These are phyloP conservation scores for Linnemannia schmuckeri DNA, from an alignment of 192 early-diverging fungal genomes.

Conservation along the genomic window DNA sequence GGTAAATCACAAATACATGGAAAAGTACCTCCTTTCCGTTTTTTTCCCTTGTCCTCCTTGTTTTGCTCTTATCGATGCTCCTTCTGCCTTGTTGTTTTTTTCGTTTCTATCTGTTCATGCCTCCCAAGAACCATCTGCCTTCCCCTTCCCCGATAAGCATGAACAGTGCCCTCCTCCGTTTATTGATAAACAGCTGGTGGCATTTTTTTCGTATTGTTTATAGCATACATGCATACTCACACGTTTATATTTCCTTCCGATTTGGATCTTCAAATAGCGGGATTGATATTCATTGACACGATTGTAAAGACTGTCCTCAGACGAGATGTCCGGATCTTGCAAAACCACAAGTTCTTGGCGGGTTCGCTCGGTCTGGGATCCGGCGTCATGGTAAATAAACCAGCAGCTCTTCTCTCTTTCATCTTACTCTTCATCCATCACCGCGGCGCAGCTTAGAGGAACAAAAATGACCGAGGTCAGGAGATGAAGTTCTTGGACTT, in stretches of 20 bases:
- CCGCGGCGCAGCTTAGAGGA: neutral
- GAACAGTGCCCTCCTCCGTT: neutral
- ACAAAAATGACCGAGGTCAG: too few relatives aligned
- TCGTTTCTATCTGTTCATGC: neutral
- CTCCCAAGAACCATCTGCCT: neutral
- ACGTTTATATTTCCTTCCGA: neutral
- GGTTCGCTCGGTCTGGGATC: constrained; percentile 58
- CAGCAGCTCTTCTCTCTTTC: neutral
- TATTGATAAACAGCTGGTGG: neutral
- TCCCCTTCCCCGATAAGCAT: neutral
- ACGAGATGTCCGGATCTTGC: constrained; percentile 38
- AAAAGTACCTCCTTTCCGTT: neutral
- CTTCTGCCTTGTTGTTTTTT: neutral
- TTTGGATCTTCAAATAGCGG: constrained; percentile 32
- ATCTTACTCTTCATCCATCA: neutral
- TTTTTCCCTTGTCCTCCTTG: neutral
- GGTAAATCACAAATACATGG: constrained; percentile 25
- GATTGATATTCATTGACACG: constrained; percentile 55
- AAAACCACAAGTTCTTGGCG: constrained; percentile 57
- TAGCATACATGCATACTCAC: neutral
- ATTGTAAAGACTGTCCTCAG: constrained; percentile 43
- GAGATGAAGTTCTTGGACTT: too few relatives aligned
- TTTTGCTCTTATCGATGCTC: neutral
- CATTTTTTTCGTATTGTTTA: neutral
- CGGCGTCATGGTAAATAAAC: constrained; percentile 55